Percentiles rank a stretch among this genome's conserved stretches.
Conservation (phyloP, 768 basidiomycete species). For the Albatrellus ellisii region DNA sequence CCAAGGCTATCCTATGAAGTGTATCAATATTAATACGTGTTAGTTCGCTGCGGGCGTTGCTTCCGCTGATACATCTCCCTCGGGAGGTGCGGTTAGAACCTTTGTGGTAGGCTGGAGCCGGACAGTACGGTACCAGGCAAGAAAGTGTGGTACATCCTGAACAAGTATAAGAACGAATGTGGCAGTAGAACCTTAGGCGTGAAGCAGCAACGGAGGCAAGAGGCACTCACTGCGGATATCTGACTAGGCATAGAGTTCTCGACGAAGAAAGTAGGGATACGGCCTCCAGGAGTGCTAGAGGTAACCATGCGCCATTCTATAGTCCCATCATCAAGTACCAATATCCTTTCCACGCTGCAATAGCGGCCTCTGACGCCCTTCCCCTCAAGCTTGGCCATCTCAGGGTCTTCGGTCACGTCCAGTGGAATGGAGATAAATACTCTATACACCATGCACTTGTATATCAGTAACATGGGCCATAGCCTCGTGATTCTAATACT, state of each 20-base stretch:
- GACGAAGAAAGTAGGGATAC: slow-evolving; percentile 49
- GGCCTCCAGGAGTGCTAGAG: slow-evolving; percentile 57
- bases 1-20: too few species aligned
- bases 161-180: slow-evolving; percentile 3
- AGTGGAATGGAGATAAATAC: slow-evolving; percentile 50
- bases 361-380: slow-evolving; percentile 54
- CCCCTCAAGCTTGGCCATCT: slow-evolving; percentile 44
- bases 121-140: slow-evolving; percentile 44
- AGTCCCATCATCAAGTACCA: slow-evolving; percentile 46
- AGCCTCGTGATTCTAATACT: slow-evolving; percentile 15
- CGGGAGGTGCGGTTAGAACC: neutral
- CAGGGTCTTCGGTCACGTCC: slow-evolving; percentile 44
- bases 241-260: slow-evolving; percentile 47
- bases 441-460: slow-evolving; percentile 9
- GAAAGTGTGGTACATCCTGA: slow-evolving; percentile 63
- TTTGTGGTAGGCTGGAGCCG: slow-evolving; percentile 7
- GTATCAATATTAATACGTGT: too few species aligned
- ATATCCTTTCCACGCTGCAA: slow-evolving; percentile 52
- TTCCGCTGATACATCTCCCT: neutral
- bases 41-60: too few species aligned
- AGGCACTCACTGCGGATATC: slow-evolving; percentile 41
- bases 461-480: neutral
- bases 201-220: neutral
- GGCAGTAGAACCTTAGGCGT: neutral
- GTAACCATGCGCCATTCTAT: slow-evolving; percentile 78